Evolutionary conservation across 2,329 filamentous ascomycete genomes (phyloP), one percentile per base, ranked within the genome.

Genomic region (Scorias spongiosa): DNA sequence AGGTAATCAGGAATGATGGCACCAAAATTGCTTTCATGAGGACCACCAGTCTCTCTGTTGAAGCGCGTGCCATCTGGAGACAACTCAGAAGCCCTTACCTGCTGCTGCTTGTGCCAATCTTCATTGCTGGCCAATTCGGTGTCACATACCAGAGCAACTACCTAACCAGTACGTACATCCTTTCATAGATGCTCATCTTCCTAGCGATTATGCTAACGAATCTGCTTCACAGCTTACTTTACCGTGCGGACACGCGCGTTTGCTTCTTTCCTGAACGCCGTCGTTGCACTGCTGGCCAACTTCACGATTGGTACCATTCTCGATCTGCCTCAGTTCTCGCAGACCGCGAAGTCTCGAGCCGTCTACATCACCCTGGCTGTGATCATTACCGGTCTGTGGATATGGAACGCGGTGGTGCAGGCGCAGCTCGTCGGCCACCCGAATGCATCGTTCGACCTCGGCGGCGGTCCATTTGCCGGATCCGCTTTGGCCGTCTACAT

Each of bases 61-160:
- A 67, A 39, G 54, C 66, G 42, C 45, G 51, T 12, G 64, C 61
- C 14, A 55, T 67, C 7, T 66, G 61, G 61, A 46, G 47, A 26
- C 49, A 51, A 30, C 53, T 48, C 42, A 50, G 34, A 40, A 50
- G 57, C 8, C 54, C 47, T 20, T 50, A 65, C 43, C 57, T 67
- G 40, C 41, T 66, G 2, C 50, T 68, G 14, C 49, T 68, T 1
- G 48, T 66, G 7, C 65, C 64, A 1, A 49, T 66, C 8, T 67
- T 67, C 50, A 62, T 48, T 53, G 58, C 26, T 56, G 62, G 64
- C 52, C 63, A 64, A 2, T 60, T 61, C 1, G 66, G 65, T 41
- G 65, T 65, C 48, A 66, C 64, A 42, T 67, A 67, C 45, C 60
- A 45, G 17, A 63, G 67, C 40, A 71, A 71, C 48, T 74, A 72